Base-by-base conservation (phyloP, 768 basidiomycete species). In the Terana coerulea region DNA sequence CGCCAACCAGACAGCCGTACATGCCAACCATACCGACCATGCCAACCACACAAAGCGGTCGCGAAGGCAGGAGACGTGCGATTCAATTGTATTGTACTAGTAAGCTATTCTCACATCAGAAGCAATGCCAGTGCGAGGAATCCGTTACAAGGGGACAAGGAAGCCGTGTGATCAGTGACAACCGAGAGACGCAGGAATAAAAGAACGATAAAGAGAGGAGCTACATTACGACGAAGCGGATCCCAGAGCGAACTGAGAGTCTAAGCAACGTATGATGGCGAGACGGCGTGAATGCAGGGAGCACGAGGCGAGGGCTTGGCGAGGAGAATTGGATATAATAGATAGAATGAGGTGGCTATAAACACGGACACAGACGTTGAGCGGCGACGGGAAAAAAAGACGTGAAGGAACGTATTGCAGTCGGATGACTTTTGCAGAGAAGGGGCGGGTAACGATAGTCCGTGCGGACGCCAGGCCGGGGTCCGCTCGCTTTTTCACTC, bases 81-180 rank as follows among this genome's bases (percentile, higher is more conserved):
- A 24, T 49, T 53, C 34, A 39, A 47, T 48, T 53, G 52, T 48
- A 53, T 48, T 41, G 29, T 60, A 60, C 43, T 53, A 49, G 51
- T 59, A 52, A 33, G 48, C 51, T 61, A 59, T 53, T 61, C 60
- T 56, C 60, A 61, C 60, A 59, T 51, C 47, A 49, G 51, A 54
- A 58, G 55, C 46, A 60, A 52, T 52, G 56, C 51, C 36, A 22
- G 49, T 40, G 47, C 40, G 41, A 53, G 35, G 53, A 53, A 52
- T 61, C 53, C 53, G 52, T 54, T 58, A 61, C 52, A 61, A 49
- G 39, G n/a, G n/a, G 56, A 51, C 22, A 47, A 52, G 34, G 39
- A 40, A 35, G 47, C 28, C 41, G 50, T 51, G 49, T 33, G 42
- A 47, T 51, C 43, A 49, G 47, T 40, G 46, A 49, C 25, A 44